Evolutionary conservation across 306 rosid genomes (phyloP).

Genomic region (Rubus parviflorus): DNA sequence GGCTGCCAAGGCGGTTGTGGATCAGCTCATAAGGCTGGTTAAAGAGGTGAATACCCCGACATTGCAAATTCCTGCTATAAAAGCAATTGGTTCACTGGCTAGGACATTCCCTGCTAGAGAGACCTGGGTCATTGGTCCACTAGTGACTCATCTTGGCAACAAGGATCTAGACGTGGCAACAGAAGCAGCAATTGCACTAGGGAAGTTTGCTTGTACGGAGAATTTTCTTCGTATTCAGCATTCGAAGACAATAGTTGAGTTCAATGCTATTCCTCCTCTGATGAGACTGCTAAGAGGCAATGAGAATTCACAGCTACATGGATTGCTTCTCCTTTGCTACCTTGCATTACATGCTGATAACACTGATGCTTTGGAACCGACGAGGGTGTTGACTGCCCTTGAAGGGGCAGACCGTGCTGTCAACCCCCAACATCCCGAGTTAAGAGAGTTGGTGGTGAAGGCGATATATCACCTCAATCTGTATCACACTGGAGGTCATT

Average conservation of each 20-base stretch:
- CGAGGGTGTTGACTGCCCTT: constrained; percentile 59
- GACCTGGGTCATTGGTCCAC: constrained; percentile 62
- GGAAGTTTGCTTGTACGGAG: constrained; percentile 61
- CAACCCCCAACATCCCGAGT: constrained; percentile 43
- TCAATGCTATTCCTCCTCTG: constrained; percentile 48
- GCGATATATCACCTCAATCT: constrained; percentile 68
- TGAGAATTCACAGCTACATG: constrained; percentile 47
- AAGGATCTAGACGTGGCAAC: constrained; percentile 48
- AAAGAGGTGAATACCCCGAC: constrained; percentile 50
- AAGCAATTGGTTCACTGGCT: constrained; percentile 74
- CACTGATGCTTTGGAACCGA: constrained; percentile 59
- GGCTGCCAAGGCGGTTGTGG: constrained; percentile 78
- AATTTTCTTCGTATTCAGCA: constrained; percentile 69
- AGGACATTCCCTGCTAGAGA: constrained; percentile 90
- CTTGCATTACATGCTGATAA: constrained; percentile 75
- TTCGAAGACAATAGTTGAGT: constrained; percentile 70
- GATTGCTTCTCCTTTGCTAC: constrained; percentile 69
- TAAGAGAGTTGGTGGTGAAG: constrained; percentile 57
- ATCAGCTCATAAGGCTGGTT: constrained; percentile 64
- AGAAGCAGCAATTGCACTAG: constrained; percentile 66
- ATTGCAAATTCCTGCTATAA: constrained; percentile 56
- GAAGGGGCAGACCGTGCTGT: constrained; percentile 65
- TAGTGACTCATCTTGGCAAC: constrained; percentile 55
- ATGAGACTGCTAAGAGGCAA: constrained; percentile 61
- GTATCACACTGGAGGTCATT: constrained; percentile 70